A percentile compares a stretch with the other conserved stretches of the same genome.
Conservation (phyloP, 805 yeast species). For the Suhomyces canberraensis region DNA sequence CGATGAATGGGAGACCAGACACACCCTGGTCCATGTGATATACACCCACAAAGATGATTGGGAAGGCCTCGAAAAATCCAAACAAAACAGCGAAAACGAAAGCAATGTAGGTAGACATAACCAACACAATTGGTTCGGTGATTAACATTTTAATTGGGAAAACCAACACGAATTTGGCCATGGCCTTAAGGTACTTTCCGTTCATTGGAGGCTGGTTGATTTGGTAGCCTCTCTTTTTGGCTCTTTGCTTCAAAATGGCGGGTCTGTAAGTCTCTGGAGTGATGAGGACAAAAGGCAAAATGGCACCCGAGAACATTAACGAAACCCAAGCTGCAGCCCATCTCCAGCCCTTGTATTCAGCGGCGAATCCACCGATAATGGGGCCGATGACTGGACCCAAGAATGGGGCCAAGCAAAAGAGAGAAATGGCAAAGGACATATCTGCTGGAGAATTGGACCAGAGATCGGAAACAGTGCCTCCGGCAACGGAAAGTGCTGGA, state of each 20-base stretch:
- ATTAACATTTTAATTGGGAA: constrained; percentile 68
- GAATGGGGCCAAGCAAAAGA: constrained; percentile 77
- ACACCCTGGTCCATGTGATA: constrained; percentile 58
- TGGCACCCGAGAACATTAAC: constrained; percentile 61
- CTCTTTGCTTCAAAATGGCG: constrained; percentile 58
- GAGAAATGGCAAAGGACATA: constrained; percentile 69
- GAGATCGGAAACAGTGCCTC: constrained; percentile 78
- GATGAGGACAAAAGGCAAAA: constrained; percentile 47
- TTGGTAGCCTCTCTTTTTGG: constrained; percentile 55
- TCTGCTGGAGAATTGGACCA: constrained; percentile 56
- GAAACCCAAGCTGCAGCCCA: constrained; percentile 70
- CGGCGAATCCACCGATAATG: constrained; percentile 69
- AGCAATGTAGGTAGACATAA: constrained; percentile 66
- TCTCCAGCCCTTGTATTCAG: constrained; percentile 61
- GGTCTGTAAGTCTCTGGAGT: constrained; percentile 78
- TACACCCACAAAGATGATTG: constrained; percentile 66
- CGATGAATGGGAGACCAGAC: constrained; percentile 68
- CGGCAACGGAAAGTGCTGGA: constrained; percentile 80
- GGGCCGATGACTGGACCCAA: constrained; percentile 81
- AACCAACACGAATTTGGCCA: constrained; percentile 49
- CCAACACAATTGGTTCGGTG: constrained; percentile 71
- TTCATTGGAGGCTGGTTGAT: constrained; percentile 32
- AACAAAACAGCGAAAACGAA: constrained; percentile 75
- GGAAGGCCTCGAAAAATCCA: constrained; percentile 78
- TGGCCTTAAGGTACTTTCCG: constrained; percentile 38